Conservation (phyloP, 148 eudicot species). For the Camellia granthamiana region DNA sequence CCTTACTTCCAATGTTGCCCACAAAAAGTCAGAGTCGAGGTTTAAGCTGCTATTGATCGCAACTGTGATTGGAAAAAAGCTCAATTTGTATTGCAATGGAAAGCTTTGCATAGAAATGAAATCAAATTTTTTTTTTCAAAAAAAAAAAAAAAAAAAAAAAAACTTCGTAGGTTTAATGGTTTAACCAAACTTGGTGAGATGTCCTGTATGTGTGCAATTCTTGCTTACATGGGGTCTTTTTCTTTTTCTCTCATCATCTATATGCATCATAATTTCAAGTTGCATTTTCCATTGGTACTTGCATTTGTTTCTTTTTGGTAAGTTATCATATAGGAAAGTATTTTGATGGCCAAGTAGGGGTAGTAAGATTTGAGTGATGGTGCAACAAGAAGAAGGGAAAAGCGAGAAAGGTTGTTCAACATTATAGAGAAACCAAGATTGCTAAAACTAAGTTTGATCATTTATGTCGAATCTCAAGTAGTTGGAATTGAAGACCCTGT, state of each 20-base stretch:
- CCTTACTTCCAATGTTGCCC: neutral
- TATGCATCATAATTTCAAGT: neutral
- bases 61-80: neutral
- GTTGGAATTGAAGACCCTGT: neutral
- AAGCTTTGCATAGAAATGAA: too few relatives aligned
- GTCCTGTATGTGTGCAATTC: neutral
- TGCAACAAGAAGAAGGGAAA: neutral
- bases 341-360: neutral
- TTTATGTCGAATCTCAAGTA: neutral
- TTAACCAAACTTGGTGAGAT: neutral
- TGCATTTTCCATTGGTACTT: neutral
- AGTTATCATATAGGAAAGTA: neutral
- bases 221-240: neutral
- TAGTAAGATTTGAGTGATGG: neutral
- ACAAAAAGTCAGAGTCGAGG: neutral
- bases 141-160: neutral
- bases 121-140: too few relatives aligned
- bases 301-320: neutral
- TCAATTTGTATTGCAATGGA: too few relatives aligned
- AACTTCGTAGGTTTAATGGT: too few relatives aligned
- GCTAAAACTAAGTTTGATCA: neutral
- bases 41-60: neutral
- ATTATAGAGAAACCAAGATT: neutral
- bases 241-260: neutral
- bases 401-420: neutral